A percentile compares a stretch with the other conserved stretches of the same genome.
Evolutionary conservation across 495 filamentous ascomycete species (phyloP).

Genomic region (Daldinia childiae): DNA sequence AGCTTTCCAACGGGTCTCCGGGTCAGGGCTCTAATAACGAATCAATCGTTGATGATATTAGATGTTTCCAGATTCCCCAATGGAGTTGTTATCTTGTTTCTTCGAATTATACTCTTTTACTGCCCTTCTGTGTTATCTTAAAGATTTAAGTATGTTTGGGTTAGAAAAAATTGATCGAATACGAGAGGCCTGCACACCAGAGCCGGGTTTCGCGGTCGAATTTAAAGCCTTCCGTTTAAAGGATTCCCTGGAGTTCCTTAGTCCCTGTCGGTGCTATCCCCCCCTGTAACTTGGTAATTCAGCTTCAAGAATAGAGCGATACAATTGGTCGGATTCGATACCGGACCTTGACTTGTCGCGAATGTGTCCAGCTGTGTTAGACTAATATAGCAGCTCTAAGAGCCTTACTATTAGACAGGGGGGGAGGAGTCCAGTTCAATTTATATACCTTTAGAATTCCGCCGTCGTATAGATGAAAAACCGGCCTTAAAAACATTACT

Average conservation of each 20-base stretch:
- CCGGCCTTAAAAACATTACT: not conserved
- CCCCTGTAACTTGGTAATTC: slow-evolving; percentile 37
- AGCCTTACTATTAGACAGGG: slow-evolving; percentile 12
- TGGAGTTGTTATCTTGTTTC: not conserved
- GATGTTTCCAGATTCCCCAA: slow-evolving; percentile 1
- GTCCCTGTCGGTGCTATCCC: slow-evolving; percentile 19
- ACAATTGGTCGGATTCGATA: slow-evolving; percentile 28
- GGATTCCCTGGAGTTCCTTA: slow-evolving; percentile 34
- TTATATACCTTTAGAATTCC: slow-evolving; percentile 13
- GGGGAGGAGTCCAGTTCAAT: slow-evolving; percentile 5
- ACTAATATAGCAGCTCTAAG: slow-evolving; percentile 27
- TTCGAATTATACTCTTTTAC: slow-evolving; percentile 8
- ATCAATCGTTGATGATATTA: not conserved
- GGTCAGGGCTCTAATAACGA: slow-evolving; percentile 8
- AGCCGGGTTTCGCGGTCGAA: slow-evolving; percentile 41
- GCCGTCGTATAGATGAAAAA: not conserved
- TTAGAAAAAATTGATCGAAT: slow-evolving; percentile 40
- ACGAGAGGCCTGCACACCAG: slow-evolving; percentile 36
- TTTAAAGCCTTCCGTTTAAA: slow-evolving; percentile 44
- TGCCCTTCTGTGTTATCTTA: slow-evolving; percentile 10
- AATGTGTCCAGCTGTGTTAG: slow-evolving; percentile 32
- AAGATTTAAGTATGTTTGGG: slow-evolving; percentile 22
- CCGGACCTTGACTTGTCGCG: slow-evolving; percentile 23
- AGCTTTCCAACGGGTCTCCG: slow-evolving; percentile 18
- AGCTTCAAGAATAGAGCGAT: slow-evolving; percentile 28